These are phyloP conservation scores for Teratosphaeria nubilosa DNA, from an alignment of 2,329 filamentous ascomycete genomes.

Conservation along the genomic window DNA sequence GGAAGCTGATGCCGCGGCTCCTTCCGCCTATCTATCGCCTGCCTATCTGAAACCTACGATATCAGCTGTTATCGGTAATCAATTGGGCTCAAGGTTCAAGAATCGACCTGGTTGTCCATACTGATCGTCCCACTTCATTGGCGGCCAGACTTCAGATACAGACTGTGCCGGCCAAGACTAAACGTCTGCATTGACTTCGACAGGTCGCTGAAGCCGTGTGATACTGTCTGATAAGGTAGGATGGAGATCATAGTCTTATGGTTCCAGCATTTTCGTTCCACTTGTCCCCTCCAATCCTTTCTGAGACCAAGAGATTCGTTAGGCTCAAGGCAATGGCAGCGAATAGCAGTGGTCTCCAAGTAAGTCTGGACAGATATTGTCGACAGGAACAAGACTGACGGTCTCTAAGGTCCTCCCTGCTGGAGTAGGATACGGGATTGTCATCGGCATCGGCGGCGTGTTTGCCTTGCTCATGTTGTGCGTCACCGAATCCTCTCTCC, in stretches of 20 bases:
- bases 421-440: constrained; percentile 43
- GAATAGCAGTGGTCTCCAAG: neutral
- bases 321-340: neutral
- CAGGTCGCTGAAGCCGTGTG: neutral
- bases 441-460: constrained; percentile 60
- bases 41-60: neutral
- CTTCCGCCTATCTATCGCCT: neutral
- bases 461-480: constrained; percentile 46
- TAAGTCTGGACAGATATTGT: neutral
- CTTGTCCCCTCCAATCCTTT: neutral
- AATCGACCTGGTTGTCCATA: neutral
- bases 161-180: neutral
- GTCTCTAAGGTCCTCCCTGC: constrained; percentile 6
- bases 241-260: neutral
- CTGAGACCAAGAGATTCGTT: neutral
- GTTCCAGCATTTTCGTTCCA: neutral
- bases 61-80: neutral
- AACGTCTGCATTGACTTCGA: neutral
- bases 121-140: neutral
- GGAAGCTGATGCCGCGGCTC: neutral
- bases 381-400: neutral
- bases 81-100: neutral
- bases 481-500: constrained; percentile 21
- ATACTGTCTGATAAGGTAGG: neutral
- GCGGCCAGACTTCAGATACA: neutral